Conservation (phyloP, 208 protist genomes). For the Trypanosoma melophagium region DNA sequence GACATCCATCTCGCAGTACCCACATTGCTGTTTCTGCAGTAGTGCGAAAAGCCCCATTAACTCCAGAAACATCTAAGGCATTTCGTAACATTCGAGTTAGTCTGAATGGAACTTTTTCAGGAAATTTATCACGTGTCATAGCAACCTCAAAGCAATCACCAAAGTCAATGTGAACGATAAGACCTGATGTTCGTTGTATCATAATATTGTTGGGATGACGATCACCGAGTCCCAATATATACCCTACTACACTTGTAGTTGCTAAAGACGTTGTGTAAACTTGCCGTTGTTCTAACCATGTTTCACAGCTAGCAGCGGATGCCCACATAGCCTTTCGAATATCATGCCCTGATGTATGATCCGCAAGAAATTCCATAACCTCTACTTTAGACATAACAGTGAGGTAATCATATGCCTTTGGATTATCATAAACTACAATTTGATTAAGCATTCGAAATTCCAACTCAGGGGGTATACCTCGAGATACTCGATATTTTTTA, state of each 20-base stretch:
- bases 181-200: conserved; percentile 95
- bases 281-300: conserved; percentile 97
- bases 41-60: conserved; percentile 97
- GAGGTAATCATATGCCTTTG: conserved; percentile 84
- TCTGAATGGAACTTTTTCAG: conserved; percentile 99
- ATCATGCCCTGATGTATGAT: conserved; percentile 96
- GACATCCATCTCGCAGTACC: conserved; percentile 97
- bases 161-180: conserved; percentile 99
- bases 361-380: conserved; percentile 95
- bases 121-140: conserved; percentile 98
- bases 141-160: conserved; percentile 99
- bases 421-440: conserved; percentile 77
- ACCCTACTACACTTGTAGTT: conserved; percentile 98
- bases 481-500: conserved; percentile 60
- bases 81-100: conserved; percentile 99
- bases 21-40: conserved; percentile 97
- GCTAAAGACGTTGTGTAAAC: conserved; percentile 98
- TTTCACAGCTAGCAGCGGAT: conserved; percentile 93
- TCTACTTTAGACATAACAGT: conserved; percentile 88
- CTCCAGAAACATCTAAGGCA: conserved; percentile 98
- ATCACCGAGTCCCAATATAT: conserved; percentile 99
- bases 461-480: conserved; percentile 62
- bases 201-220: conserved; percentile 99
- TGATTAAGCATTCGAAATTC: conserved; percentile 85
- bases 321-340: conserved; percentile 97